phyloP scores from a whole-genome alignment of 2,329 filamentous ascomycete species.

The Colletotrichum costaricense region DNA sequence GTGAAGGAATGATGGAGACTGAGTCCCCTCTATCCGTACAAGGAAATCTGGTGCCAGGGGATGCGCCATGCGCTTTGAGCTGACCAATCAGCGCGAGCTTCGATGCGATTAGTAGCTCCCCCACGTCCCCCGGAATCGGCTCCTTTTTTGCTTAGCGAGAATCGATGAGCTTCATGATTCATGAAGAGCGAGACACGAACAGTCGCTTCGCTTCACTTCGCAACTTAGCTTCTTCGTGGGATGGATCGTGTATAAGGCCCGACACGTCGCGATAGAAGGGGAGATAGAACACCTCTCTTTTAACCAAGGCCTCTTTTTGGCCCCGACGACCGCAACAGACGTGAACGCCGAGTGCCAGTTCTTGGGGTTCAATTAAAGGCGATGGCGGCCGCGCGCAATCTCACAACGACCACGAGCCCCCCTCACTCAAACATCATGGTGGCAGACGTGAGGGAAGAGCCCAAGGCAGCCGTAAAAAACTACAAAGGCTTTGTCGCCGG shows the following conservation, averaged over 20 bases:
- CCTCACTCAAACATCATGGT: slow-evolving; percentile 27
- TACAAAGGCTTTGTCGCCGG: slow-evolving; percentile 98
- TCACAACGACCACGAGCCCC: slow-evolving; percentile 3
- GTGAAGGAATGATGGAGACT: not conserved
- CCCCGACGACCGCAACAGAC: not conserved
- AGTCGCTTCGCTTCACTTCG: not conserved
- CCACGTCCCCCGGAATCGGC: slow-evolving; percentile 28
- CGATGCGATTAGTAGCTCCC: slow-evolving; percentile 14
- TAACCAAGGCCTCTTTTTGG: not conserved
- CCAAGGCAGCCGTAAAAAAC: slow-evolving; percentile 59
- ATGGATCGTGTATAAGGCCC: slow-evolving; percentile 25
- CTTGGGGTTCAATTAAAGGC: not conserved
- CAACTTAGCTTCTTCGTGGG: not conserved
- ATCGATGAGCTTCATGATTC: slow-evolving; percentile 34
- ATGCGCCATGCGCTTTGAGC: not conserved
- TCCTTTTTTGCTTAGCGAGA: slow-evolving; percentile 30
- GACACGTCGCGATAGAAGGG: not conserved
- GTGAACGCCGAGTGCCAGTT: not conserved
- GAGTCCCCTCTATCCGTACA: not conserved
- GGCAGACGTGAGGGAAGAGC: slow-evolving; percentile 42
- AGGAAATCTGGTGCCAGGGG: not conserved
- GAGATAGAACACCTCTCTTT: not conserved
- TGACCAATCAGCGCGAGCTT: not conserved
- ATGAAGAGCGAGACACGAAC: slow-evolving; percentile 17
- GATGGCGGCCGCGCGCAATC: slow-evolving; percentile 4